phyloP scores from a whole-genome alignment of 352 stramenopile species.

The Phytophthora fragariaefolia region DNA sequence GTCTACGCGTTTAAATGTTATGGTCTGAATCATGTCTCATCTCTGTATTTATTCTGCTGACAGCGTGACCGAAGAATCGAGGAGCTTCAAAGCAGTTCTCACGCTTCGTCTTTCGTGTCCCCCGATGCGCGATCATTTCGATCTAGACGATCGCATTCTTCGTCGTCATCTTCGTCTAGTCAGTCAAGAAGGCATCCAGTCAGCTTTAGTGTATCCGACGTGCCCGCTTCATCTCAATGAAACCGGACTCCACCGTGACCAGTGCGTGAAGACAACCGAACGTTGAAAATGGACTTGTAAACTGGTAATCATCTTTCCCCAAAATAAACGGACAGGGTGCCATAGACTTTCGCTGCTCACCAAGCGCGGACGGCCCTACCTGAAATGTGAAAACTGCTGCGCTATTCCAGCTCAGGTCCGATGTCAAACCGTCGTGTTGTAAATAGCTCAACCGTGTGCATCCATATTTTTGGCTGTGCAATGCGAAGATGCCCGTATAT shows the following conservation, averaged over 20 bases:
- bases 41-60: constrained; percentile 4
- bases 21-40: background rate
- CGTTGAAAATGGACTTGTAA: background rate
- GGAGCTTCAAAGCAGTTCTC: constrained; percentile 53
- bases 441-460: constrained; percentile 4
- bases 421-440: background rate
- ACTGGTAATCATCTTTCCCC: too few species aligned
- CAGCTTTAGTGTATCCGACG: background rate
- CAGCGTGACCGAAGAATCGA: constrained; percentile 59
- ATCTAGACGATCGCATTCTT: constrained; percentile 38
- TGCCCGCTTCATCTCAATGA: constrained; percentile 18
- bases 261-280: constrained; percentile 1
- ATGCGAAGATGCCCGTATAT: background rate
- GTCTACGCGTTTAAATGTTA: background rate
- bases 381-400: too few species aligned
- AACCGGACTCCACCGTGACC: background rate
- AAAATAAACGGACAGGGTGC: background rate
- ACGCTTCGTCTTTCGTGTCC: constrained; percentile 53
- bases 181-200: constrained; percentile 24
- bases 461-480: constrained; percentile 23
- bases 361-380: too few species aligned
- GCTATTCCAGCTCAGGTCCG: too few species aligned
- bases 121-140: constrained; percentile 35
- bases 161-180: constrained; percentile 48
- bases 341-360: constrained; percentile 3